Percentiles rank a stretch among this genome's conserved stretches.
These are phyloP conservation scores for Eucalyptus pauciflora DNA, from an alignment of 345 rosid genomes.

Conservation along the genomic window DNA sequence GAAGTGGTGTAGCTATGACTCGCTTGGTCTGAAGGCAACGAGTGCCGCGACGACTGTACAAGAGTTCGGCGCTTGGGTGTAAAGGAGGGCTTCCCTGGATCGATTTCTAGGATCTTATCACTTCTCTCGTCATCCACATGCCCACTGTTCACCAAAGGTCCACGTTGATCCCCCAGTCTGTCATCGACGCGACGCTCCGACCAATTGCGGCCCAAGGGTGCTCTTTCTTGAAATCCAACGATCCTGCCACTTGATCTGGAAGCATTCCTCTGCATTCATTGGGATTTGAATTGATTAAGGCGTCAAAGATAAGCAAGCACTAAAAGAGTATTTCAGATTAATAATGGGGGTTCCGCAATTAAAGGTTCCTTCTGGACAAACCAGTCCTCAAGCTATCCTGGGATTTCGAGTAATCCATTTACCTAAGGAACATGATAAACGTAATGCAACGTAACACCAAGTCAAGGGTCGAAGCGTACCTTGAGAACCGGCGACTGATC, in stretches of 20 bases:
- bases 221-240: slow-evolving; percentile 11
- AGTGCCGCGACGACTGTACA: slow-evolving; percentile 26
- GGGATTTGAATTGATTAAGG: not conserved
- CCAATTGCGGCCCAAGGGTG: slow-evolving; percentile 7
- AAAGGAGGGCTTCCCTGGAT: slow-evolving; percentile 35
- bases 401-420: not conserved
- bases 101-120: slow-evolving; percentile 67
- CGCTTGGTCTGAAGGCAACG: slow-evolving; percentile 17
- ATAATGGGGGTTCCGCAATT: not conserved
- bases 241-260: slow-evolving; percentile 35
- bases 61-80: slow-evolving; percentile 36
- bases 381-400: not conserved
- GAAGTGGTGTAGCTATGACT: slow-evolving; percentile 27
- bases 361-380: not conserved
- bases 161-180: slow-evolving; percentile 16
- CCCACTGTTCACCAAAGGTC: slow-evolving; percentile 8
- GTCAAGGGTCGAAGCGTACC: slow-evolving; percentile 18
- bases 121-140: slow-evolving; percentile 22
- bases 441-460: not conserved
- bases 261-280: slow-evolving; percentile 43
- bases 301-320: not conserved
- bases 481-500: slow-evolving; percentile 39
- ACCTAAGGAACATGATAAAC: not conserved
- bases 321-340: not conserved
- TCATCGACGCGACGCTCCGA: slow-evolving; percentile 16